These are phyloP conservation scores for Pseudonitzschia multiseries DNA, from an alignment of 108 stramenopile genomes.

Conservation along the genomic window DNA sequence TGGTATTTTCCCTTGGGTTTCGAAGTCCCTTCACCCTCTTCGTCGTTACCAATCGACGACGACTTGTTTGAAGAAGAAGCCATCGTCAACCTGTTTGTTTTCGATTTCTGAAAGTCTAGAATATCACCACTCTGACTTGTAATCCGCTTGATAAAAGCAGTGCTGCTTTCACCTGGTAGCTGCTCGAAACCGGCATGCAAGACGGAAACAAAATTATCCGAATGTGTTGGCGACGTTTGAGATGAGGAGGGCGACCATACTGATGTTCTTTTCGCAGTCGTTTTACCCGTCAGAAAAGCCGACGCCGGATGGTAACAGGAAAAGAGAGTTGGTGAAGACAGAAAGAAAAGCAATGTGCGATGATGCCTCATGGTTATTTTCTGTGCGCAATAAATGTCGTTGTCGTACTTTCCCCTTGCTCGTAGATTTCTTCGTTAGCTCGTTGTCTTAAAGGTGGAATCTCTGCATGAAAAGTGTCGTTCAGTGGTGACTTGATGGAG, in stretches of 20 bases:
- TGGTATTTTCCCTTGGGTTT: slow-evolving; percentile 50
- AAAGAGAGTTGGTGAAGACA: background rate
- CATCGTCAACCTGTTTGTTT: background rate
- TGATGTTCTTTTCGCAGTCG: background rate
- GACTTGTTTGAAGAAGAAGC: background rate
- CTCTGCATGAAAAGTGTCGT: too few relatives aligned
- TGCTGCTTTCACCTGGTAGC: slow-evolving; percentile 28
- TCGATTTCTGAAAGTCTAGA: background rate
- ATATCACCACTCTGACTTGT: slow-evolving; percentile 7
- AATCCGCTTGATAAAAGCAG: slow-evolving; percentile 34
- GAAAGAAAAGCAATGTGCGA: slow-evolving; percentile 2
- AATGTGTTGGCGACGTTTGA: background rate
- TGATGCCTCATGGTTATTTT: background rate
- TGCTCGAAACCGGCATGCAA: slow-evolving; percentile 24
- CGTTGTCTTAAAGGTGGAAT: too few relatives aligned
- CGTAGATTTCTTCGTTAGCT: too few relatives aligned
- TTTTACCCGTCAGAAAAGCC: background rate
- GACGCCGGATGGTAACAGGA: background rate
- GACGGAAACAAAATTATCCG: background rate
- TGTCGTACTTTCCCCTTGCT: too few relatives aligned
- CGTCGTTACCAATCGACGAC: slow-evolving; percentile 8
- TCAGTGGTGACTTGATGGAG: too few relatives aligned
- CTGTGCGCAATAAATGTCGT: background rate
- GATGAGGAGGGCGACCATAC: background rate
- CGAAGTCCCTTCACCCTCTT: background rate